Evolutionary conservation across 805 yeast species (phyloP).

Genomic region (Blastobotrys peoriensis): DNA sequence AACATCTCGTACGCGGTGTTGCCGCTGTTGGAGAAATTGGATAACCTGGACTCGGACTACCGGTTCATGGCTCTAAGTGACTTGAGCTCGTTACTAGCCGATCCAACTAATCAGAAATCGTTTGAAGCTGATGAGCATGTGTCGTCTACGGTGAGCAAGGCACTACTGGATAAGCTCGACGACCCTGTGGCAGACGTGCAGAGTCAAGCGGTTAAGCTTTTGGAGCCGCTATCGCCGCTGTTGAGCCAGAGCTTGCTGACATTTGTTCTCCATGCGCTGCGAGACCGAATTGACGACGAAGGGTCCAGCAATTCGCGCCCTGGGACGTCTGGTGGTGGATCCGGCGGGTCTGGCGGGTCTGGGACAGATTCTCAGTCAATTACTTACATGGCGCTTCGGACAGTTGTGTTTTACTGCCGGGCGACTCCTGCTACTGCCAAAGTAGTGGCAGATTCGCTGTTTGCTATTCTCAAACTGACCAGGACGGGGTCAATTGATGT

Average conservation of each 20-base stretch:
- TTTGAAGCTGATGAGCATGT: slow-evolving; percentile 25
- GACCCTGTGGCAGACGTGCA: slow-evolving; percentile 71
- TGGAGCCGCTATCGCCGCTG: slow-evolving; percentile 32
- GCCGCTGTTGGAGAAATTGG: slow-evolving; percentile 14
- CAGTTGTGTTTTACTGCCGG: slow-evolving; percentile 24
- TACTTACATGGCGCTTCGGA: slow-evolving; percentile 30
- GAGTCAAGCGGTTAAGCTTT: slow-evolving; percentile 61
- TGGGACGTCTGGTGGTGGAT: neutral
- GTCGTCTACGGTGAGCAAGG: slow-evolving; percentile 31
- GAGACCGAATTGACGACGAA: neutral
- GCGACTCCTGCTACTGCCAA: slow-evolving; percentile 21
- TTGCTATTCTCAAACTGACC: slow-evolving; percentile 19
- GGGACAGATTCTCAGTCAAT: slow-evolving; percentile 35
- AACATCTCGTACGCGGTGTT: neutral
- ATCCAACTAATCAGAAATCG: slow-evolving; percentile 22
- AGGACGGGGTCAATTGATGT: slow-evolving; percentile 40
- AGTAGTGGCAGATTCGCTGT: slow-evolving; percentile 23
- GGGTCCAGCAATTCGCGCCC: no score
- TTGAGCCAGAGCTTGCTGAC: neutral
- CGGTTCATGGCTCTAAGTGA: slow-evolving; percentile 84
- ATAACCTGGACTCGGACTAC: slow-evolving; percentile 58
- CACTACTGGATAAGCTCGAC: slow-evolving; percentile 40
- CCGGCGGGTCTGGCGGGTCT: slow-evolving; percentile 16
- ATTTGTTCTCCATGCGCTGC: neutral
- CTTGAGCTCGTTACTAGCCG: slow-evolving; percentile 39